Evolutionary conservation across 352 stramenopile genomes (phyloP).

Genomic region (Globisporangium megalacanthum): DNA sequence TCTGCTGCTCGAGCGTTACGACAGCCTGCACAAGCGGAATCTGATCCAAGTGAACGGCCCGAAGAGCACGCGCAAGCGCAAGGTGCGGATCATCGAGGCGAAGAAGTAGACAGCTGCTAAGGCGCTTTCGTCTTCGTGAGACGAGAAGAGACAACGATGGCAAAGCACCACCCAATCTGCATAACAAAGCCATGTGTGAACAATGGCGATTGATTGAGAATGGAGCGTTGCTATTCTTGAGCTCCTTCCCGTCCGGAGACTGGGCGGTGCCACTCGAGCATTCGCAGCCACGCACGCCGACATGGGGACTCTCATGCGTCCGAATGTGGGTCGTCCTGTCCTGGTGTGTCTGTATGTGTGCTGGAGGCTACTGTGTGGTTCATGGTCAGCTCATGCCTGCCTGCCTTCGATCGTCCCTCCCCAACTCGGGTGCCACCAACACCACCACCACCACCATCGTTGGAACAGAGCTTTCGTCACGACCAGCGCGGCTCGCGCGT

Average conservation of each 20-base stretch:
- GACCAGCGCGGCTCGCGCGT: slow-evolving; percentile 49
- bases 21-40: slow-evolving; percentile 86
- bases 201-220: no score
- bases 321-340: slow-evolving; percentile 27
- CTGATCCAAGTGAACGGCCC: slow-evolving; percentile 70
- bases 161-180: no score
- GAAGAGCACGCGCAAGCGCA: slow-evolving; percentile 60
- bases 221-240: slow-evolving; percentile 4
- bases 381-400: not conserved
- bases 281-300: not conserved
- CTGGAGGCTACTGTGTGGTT: not conserved
- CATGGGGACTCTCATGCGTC: slow-evolving; percentile 55
- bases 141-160: no score
- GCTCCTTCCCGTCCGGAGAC: no score
- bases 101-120: slow-evolving; percentile 60
- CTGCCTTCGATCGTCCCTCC: no score
- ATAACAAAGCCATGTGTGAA: no score
- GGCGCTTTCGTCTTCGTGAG: no score
- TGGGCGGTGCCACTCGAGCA: not conserved
- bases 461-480: slow-evolving; percentile 59
- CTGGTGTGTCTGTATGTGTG: not conserved
- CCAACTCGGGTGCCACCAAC: no score
- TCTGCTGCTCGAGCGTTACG: slow-evolving; percentile 74
- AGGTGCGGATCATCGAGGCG: slow-evolving; percentile 73
- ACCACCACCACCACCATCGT: not conserved